phyloP scores from a whole-genome alignment of 129 eudicot species.

The Rutidosis leptorrhynchoides region DNA sequence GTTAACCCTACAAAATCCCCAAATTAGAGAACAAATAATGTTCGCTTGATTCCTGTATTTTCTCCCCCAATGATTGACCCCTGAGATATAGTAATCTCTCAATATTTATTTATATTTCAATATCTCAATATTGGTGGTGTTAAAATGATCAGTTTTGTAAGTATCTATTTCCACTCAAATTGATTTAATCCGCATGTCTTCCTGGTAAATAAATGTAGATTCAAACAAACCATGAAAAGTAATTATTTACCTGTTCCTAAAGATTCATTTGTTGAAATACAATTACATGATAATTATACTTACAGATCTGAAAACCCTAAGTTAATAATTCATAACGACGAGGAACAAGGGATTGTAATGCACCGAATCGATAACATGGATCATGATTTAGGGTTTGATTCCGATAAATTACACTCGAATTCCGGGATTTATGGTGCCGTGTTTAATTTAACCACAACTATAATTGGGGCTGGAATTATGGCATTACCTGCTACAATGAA shows the following conservation, averaged over 20 bases:
- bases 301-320: constrained; percentile 21
- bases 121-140: neutral
- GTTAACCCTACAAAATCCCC: constrained; percentile 18
- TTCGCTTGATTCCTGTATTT: constrained; percentile 17
- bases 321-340: constrained; percentile 29
- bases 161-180: neutral
- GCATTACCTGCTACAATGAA: constrained; percentile 93
- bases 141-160: neutral
- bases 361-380: constrained; percentile 19
- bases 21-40: neutral
- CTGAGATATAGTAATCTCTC: constrained; percentile 20
- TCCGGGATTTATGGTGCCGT: constrained; percentile 75
- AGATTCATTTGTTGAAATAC: constrained; percentile 41
- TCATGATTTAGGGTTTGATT: constrained; percentile 38
- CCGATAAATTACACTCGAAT: constrained; percentile 42
- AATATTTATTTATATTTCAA: neutral
- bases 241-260: constrained; percentile 46
- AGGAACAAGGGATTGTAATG: constrained; percentile 31
- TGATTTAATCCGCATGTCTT: neutral
- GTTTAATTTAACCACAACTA: constrained; percentile 71
- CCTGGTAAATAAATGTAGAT: constrained; percentile 17
- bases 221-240: constrained; percentile 33
- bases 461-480: constrained; percentile 97
- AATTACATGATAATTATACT: constrained; percentile 32
- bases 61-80: constrained; percentile 10